A percentile compares a stretch with the other conserved stretches of the same genome.
Conservation (phyloP, 2,329 filamentous ascomycete species). For the Waltergamsia citrina region DNA sequence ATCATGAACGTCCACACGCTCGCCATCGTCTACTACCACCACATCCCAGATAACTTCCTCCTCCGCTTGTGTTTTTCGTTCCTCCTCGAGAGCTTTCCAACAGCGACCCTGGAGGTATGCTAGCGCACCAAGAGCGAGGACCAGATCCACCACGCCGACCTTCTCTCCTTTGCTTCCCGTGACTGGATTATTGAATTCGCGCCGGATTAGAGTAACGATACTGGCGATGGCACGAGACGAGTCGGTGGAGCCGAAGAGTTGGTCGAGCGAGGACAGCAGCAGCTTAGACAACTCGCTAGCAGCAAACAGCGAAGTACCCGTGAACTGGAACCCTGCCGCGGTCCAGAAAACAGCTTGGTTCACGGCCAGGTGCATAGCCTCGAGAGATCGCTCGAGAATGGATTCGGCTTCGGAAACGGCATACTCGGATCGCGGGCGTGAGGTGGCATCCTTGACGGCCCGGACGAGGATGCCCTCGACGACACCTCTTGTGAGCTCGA, state of each 20-base stretch:
- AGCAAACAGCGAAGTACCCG: slow-evolving; percentile 42
- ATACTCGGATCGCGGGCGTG: slow-evolving; percentile 34
- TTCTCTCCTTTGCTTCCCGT: slow-evolving; percentile 49
- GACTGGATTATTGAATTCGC: slow-evolving; percentile 54
- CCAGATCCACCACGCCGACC: slow-evolving; percentile 51
- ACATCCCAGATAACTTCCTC: slow-evolving; percentile 59
- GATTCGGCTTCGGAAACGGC: slow-evolving; percentile 44
- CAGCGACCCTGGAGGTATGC: slow-evolving; percentile 53
- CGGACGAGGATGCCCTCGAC: slow-evolving; percentile 44
- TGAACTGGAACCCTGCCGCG: slow-evolving; percentile 49
- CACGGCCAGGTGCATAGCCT: slow-evolving; percentile 46
- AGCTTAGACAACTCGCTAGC: slow-evolving; percentile 48
- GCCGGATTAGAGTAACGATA: slow-evolving; percentile 53
- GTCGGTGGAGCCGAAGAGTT: slow-evolving; percentile 60
- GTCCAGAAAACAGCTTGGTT: slow-evolving; percentile 52
- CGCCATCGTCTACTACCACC: slow-evolving; percentile 50
- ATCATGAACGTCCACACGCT: slow-evolving; percentile 41
- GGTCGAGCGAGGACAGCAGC: slow-evolving; percentile 49
- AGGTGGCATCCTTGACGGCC: slow-evolving; percentile 35
- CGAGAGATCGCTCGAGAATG: slow-evolving; percentile 45
- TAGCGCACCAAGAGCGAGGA: slow-evolving; percentile 50
- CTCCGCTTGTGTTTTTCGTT: slow-evolving; percentile 32
- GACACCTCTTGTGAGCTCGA: slow-evolving; percentile 45
- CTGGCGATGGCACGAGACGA: slow-evolving; percentile 58
- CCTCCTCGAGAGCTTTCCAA: slow-evolving; percentile 38